A percentile compares a stretch with the other conserved stretches of the same genome.
Evolutionary conservation across 495 filamentous ascomycete species (phyloP).

Genomic region (Aspergillus heteromorphus): DNA sequence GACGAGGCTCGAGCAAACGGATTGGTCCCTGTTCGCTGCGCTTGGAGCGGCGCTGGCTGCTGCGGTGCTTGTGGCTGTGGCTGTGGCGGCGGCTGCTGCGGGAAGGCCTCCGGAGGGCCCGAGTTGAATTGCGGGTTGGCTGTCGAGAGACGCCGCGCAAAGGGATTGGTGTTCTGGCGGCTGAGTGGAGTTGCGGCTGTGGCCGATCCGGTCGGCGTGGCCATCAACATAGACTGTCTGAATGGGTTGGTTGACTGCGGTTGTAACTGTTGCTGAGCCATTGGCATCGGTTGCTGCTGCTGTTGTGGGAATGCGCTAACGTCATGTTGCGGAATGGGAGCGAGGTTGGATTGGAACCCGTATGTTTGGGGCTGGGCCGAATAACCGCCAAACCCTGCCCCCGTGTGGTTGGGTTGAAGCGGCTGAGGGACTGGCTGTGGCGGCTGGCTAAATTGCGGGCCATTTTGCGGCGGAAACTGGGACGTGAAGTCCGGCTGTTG

Average conservation of each 20-base stretch:
- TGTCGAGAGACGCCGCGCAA: constrained; percentile 56
- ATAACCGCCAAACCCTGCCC: constrained; percentile 84
- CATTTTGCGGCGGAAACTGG: constrained; percentile 43
- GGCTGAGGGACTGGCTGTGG: constrained; percentile 42
- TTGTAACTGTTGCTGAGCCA: constrained; percentile 35
- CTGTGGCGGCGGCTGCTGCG: constrained; percentile 28
- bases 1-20: constrained; percentile 46
- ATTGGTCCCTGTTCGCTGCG: constrained; percentile 46
- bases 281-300: constrained; percentile 18
- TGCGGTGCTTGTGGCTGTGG: constrained; percentile 40
- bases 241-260: constrained; percentile 80
- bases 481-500: constrained; percentile 29
- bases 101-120: constrained; percentile 29
- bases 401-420: constrained; percentile 61
- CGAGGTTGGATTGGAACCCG: constrained; percentile 44
- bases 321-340: constrained; percentile 62
- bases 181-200: constrained; percentile 39
- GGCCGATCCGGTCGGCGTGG: constrained; percentile 41
- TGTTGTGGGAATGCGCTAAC: constrained; percentile 45
- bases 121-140: constrained; percentile 30
- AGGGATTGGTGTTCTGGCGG: constrained; percentile 80
- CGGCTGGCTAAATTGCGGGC: constrained; percentile 51
- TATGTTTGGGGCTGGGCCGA: constrained; percentile 58
- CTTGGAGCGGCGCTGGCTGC: constrained; percentile 31
- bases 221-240: constrained; percentile 74